Evolutionary conservation across 2,329 filamentous ascomycete genomes (phyloP).

Genomic region (Pseudopithomyces maydicus): DNA sequence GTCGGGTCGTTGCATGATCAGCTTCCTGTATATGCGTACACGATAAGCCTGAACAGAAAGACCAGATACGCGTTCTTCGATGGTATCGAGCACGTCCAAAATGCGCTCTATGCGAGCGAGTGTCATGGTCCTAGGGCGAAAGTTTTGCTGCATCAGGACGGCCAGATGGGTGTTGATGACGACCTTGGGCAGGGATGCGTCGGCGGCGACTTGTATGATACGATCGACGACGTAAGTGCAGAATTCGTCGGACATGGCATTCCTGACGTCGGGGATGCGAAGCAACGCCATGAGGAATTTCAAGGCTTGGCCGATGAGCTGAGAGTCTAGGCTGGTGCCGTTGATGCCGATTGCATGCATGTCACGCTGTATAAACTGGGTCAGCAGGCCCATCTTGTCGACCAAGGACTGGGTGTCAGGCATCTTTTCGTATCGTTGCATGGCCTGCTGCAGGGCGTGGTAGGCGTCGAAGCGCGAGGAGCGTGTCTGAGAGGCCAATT

Average conservation of each 20-base stretch:
- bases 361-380: slow-evolving; percentile 84
- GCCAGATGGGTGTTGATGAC: slow-evolving; percentile 80
- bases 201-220: slow-evolving; percentile 74
- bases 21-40: slow-evolving; percentile 76
- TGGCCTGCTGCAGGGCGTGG: slow-evolving; percentile 72
- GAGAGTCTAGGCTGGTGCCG: slow-evolving; percentile 64
- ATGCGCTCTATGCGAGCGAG: slow-evolving; percentile 71
- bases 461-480: slow-evolving; percentile 84
- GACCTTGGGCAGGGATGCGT: slow-evolving; percentile 72
- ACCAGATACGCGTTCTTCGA: slow-evolving; percentile 75
- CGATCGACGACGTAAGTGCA: slow-evolving; percentile 80
- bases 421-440: slow-evolving; percentile 82
- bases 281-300: slow-evolving; percentile 79
- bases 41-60: slow-evolving; percentile 81
- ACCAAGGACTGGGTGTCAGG: slow-evolving; percentile 54
- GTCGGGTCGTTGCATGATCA: slow-evolving; percentile 72
- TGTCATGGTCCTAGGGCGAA: slow-evolving; percentile 75
- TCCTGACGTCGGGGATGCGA: slow-evolving; percentile 72
- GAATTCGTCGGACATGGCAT: slow-evolving; percentile 77
- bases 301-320: slow-evolving; percentile 76
- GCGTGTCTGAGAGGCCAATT: slow-evolving; percentile 76
- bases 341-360: slow-evolving; percentile 65
- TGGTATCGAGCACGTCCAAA: slow-evolving; percentile 70
- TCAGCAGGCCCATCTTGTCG: slow-evolving; percentile 79
- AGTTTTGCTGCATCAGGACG: slow-evolving; percentile 79